phyloP scores from a whole-genome alignment of 495 filamentous ascomycete genomes.

The Astrothelium macrocarpum region DNA sequence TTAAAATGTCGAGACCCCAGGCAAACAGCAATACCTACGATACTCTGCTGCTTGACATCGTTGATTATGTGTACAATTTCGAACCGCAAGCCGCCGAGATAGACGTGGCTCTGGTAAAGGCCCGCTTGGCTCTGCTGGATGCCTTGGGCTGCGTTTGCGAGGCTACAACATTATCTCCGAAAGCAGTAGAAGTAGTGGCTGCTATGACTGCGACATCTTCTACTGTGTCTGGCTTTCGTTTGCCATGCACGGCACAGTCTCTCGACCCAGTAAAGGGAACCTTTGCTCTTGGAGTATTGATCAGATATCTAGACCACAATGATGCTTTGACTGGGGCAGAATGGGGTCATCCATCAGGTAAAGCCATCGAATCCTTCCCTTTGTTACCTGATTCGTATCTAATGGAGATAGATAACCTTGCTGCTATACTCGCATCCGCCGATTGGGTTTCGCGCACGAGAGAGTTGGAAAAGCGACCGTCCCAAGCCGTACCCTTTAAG shows the following conservation, averaged over 20 bases:
- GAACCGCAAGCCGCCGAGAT: neutral
- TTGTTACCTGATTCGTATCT: neutral
- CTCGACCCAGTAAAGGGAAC: constrained; percentile 37
- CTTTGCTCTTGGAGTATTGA: constrained; percentile 37
- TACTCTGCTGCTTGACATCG: neutral
- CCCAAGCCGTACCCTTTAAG: constrained; percentile 16
- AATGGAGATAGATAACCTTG: constrained; percentile 31
- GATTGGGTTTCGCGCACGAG: constrained; percentile 32
- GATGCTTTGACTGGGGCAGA: constrained; percentile 37
- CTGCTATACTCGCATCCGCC: constrained; percentile 34
- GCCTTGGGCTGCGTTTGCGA: neutral
- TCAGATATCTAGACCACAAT: constrained; percentile 41
- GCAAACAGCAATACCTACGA: neutral
- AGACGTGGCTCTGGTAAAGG: neutral
- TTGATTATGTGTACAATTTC: neutral
- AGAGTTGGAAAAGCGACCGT: neutral
- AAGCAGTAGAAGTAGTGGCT: neutral
- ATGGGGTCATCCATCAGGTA: constrained; percentile 38
- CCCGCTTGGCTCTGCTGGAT: neutral
- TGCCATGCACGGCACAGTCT: constrained; percentile 35
- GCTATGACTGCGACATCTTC: neutral
- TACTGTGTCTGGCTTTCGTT: constrained; percentile 28
- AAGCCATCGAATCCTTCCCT: neutral
- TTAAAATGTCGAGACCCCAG: neutral
- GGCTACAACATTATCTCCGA: neutral